Evolutionary conservation across 345 rosid genomes (phyloP).

Genomic region (Euphorbia tirucalli): DNA sequence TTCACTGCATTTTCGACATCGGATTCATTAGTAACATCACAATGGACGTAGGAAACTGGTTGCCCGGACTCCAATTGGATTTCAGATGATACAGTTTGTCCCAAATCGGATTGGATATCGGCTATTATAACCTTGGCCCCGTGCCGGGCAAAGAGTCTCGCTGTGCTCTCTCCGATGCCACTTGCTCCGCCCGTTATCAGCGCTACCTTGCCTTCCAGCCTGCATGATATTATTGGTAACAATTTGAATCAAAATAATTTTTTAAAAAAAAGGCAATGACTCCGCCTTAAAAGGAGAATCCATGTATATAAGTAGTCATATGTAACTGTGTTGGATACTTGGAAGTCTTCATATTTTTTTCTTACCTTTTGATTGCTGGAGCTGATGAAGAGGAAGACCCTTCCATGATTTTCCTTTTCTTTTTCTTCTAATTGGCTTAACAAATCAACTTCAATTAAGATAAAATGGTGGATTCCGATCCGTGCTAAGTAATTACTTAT

Average conservation of each 20-base stretch:
- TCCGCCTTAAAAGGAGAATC: neutral
- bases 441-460: neutral
- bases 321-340: too few relatives aligned
- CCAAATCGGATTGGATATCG: constrained; percentile 6
- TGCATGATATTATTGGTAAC: neutral
- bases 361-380: constrained; percentile 2
- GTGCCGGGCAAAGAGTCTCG: neutral
- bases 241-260: neutral
- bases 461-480: too few relatives aligned
- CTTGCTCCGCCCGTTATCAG: constrained; percentile 9
- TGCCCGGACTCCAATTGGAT: neutral
- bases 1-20: constrained; percentile 2
- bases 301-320: too few relatives aligned
- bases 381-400: neutral
- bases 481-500: too few relatives aligned
- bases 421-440: neutral
- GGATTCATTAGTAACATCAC: constrained; percentile 3
- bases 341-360: too few relatives aligned
- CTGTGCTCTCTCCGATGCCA: constrained; percentile 10
- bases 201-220: neutral
- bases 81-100: neutral
- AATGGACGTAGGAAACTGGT: neutral
- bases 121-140: constrained; percentile 13
- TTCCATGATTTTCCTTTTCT: neutral
- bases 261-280: neutral